Conservation (phyloP, 805 yeast species). For the Starmerella apicola region DNA sequence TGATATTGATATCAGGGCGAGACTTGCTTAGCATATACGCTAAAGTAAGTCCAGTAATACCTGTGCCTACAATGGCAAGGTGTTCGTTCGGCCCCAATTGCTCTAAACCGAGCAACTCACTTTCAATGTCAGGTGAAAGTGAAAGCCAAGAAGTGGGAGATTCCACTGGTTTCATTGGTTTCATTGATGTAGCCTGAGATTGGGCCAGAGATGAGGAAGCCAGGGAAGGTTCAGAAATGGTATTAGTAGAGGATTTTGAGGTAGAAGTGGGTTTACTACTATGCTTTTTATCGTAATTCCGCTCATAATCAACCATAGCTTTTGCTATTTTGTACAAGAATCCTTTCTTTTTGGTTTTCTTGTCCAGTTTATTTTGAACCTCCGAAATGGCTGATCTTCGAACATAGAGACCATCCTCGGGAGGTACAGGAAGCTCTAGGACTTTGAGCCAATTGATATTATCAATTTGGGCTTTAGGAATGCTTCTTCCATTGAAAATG, state of each 20-base stretch:
- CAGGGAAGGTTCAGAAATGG: not conserved
- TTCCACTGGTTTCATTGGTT: no score
- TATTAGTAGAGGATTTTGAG: not conserved
- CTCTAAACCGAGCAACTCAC: slow-evolving; percentile 22
- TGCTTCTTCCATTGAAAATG: slow-evolving; percentile 16
- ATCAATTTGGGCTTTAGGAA: slow-evolving; percentile 15
- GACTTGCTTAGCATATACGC: slow-evolving; percentile 38
- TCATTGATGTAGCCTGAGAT: not conserved
- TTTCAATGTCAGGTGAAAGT: slow-evolving; percentile 24
- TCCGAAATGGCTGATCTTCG: slow-evolving; percentile 10
- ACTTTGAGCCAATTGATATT: slow-evolving; percentile 18
- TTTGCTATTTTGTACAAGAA: slow-evolving; percentile 11
- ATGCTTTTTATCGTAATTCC: not conserved
- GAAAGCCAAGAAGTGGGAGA: slow-evolving; percentile 21
- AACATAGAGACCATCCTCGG: slow-evolving; percentile 19
- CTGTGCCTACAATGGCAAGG: slow-evolving; percentile 75
- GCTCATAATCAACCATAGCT: slow-evolving; percentile 15
- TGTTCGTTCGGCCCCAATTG: slow-evolving; percentile 25
- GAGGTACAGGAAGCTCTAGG: slow-evolving; percentile 18
- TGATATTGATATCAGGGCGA: slow-evolving; percentile 65
- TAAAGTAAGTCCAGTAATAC: slow-evolving; percentile 66
- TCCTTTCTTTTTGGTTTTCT: slow-evolving; percentile 8
- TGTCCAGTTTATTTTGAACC: not conserved
- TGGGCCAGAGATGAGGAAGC: not conserved
- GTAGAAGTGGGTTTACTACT: not conserved